Evolutionary conservation across 2,329 filamentous ascomycete species (phyloP).

Genomic region (Scedosporium boydii): DNA sequence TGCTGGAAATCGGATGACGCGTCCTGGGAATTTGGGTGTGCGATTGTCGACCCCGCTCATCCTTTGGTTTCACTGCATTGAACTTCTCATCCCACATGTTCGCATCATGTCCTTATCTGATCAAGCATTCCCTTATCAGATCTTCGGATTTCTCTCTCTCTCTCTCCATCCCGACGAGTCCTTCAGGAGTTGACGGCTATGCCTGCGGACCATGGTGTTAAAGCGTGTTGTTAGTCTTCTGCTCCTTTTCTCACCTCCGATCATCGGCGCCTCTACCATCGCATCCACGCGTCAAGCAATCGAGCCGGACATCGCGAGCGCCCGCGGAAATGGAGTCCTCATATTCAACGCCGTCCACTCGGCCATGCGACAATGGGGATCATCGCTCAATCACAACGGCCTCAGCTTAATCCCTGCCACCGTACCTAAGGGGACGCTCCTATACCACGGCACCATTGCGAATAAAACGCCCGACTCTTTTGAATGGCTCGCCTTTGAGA

Average conservation of each 20-base stretch:
- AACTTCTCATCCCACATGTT: too few species aligned
- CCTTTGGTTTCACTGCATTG: too few species aligned
- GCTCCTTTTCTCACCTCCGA: not conserved
- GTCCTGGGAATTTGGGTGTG: too few species aligned
- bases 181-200: too few species aligned
- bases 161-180: too few species aligned
- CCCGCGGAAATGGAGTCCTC: conserved; percentile 44
- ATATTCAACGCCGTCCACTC: conserved; percentile 68
- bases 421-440: conserved; percentile 52
- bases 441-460: conserved; percentile 55
- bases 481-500: conserved; percentile 70
- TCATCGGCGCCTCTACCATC: not conserved
- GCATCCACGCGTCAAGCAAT: conserved; percentile 8
- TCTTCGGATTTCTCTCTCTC: too few species aligned
- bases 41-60: too few species aligned
- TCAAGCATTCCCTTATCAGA: too few species aligned
- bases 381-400: conserved; percentile 64
- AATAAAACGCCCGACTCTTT: conserved; percentile 37
- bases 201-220: too few species aligned
- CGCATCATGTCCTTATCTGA: too few species aligned
- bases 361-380: conserved; percentile 66
- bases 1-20: too few species aligned
- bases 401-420: conserved; percentile 60
- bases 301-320: conserved; percentile 25
- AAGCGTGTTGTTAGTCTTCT: too few species aligned